phyloP scores from a whole-genome alignment of 164 flowering plant genomes.

The Cinnamomum micranthum region DNA sequence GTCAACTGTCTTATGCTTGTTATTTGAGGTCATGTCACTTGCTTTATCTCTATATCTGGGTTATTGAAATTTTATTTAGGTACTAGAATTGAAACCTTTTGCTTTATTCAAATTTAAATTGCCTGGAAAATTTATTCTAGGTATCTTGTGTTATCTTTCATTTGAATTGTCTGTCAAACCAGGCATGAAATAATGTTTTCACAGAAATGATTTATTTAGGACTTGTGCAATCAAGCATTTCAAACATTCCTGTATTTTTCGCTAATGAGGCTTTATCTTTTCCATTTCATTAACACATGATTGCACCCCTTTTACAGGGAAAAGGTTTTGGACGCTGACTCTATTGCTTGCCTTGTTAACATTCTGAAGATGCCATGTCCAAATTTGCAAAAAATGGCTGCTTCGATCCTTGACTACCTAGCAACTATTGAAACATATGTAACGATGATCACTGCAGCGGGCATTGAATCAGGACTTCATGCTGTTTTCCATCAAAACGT shows the following conservation, averaged over 20 bases:
- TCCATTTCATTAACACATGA: neutral
- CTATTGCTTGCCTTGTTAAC: constrained; percentile 48
- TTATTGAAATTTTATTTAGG: no score
- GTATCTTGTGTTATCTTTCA: neutral
- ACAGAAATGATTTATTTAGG: neutral
- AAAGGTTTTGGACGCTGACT: constrained; percentile 35
- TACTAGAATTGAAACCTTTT: no score
- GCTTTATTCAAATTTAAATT: no score
- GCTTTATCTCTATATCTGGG: no score
- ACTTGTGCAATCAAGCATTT: neutral
- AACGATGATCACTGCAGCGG: constrained; percentile 36
- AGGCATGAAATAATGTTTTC: neutral
- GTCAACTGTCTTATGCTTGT: no score
- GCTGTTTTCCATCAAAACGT: constrained; percentile 46
- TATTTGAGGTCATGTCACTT: no score
- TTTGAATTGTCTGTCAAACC: neutral
- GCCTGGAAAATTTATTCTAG: neutral
- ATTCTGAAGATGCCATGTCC: constrained; percentile 55
- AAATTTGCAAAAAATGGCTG: constrained; percentile 59
- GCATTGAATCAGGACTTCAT: constrained; percentile 50
- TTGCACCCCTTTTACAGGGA: constrained; percentile 23
- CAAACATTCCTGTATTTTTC: neutral
- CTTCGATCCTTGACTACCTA: constrained; percentile 65
- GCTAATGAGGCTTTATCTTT: neutral
- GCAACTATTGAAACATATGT: constrained; percentile 34